A percentile compares a stretch with the other conserved stretches of the same genome.
phyloP scores from a whole-genome alignment of 2,329 filamentous ascomycete species.

The Colletotrichum sp. region DNA sequence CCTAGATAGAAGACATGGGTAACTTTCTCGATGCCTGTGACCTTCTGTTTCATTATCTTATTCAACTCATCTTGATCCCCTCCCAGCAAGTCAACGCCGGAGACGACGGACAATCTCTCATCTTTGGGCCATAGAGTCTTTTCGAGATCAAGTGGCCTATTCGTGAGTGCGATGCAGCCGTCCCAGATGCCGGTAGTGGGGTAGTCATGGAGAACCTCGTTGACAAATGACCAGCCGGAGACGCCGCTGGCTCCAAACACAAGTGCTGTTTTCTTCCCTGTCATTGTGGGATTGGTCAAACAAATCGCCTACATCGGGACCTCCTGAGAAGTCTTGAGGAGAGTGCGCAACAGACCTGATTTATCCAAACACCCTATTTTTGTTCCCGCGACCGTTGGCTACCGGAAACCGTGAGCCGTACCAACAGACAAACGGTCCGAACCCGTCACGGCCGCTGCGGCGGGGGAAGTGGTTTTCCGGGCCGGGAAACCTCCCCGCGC shows the following conservation, averaged over 20 bases:
- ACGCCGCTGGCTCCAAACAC: constrained; percentile 24
- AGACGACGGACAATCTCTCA: constrained; percentile 41
- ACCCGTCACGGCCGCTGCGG: neutral
- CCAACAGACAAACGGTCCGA: neutral
- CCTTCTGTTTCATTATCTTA: constrained; percentile 31
- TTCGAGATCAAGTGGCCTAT: constrained; percentile 29
- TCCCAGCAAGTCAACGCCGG: constrained; percentile 44
- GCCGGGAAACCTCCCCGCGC: neutral
- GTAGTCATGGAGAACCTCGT: constrained; percentile 26
- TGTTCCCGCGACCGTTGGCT: too few relatives aligned
- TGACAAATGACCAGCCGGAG: constrained; percentile 25
- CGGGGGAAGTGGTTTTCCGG: neutral
- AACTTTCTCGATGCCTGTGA: constrained; percentile 38
- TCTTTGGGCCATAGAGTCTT: constrained; percentile 42
- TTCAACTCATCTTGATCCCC: constrained; percentile 42
- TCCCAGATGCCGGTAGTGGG: constrained; percentile 12
- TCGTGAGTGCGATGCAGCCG: constrained; percentile 26
- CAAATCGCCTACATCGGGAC: neutral
- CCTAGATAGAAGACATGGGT: constrained; percentile 49
- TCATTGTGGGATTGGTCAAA: neutral
- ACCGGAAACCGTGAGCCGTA: neutral
- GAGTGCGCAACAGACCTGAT: neutral
- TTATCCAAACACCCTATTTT: neutral
- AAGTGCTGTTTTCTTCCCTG: constrained; percentile 12
- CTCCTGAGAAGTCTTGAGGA: neutral